These are phyloP conservation scores for Fusarium fujikuroi DNA, from an alignment of 2,329 filamentous ascomycete species.

Conservation along the genomic window DNA sequence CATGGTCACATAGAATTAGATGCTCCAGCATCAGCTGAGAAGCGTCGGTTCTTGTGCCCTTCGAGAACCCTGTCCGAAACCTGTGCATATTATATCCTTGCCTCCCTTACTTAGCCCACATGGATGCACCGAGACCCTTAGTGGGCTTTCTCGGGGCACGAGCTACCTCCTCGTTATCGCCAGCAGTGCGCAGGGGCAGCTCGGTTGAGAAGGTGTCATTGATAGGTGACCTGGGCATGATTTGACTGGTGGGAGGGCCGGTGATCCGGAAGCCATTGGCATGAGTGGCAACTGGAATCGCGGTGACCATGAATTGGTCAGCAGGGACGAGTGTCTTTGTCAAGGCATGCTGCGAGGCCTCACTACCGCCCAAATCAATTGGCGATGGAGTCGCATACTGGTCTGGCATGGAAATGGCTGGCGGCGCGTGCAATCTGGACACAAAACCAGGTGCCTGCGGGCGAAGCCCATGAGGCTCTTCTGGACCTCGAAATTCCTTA, in stretches of 20 bases:
- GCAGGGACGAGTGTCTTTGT: not conserved
- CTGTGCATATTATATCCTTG: not conserved
- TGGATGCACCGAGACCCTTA: slow-evolving; percentile 32
- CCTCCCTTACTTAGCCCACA: slow-evolving; percentile 32
- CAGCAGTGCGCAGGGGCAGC: not conserved
- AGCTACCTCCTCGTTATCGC: not conserved
- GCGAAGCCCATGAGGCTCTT: slow-evolving; percentile 19
- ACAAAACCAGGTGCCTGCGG: slow-evolving; percentile 35
- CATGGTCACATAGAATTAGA: slow-evolving; percentile 9
- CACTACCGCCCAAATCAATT: not conserved
- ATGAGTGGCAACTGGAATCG: not conserved
- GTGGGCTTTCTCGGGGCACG: slow-evolving; percentile 16
- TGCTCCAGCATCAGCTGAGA: not conserved
- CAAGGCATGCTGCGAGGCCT: not conserved
- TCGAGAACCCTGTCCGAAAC: not conserved
- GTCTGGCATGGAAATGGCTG: not conserved
- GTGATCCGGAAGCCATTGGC: not conserved
- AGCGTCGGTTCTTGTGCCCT: not conserved
- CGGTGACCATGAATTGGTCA: not conserved
- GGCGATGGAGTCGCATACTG: not conserved
- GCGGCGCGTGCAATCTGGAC: not conserved
- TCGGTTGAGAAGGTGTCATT: not conserved
- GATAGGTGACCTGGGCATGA: slow-evolving; percentile 14
- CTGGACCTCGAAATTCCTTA: slow-evolving; percentile 25
- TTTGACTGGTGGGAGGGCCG: slow-evolving; percentile 29